Evolutionary conservation across 768 basidiomycete species (phyloP), one percentile per base, ranked within the genome.

Genomic region (Pisolithus microcarpus): DNA sequence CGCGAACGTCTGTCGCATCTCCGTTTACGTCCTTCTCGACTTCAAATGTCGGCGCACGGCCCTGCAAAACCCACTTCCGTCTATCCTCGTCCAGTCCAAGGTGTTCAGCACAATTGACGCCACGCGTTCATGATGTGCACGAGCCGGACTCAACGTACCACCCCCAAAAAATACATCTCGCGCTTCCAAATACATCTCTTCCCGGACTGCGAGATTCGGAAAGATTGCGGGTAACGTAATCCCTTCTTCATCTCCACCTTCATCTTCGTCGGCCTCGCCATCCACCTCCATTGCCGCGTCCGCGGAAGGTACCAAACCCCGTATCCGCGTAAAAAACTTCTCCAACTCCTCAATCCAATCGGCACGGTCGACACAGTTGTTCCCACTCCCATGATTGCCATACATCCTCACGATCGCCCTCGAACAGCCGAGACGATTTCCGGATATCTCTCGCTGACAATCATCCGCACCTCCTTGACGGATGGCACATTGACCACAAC

Each of bases 141-240:
- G 78, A 43, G 80, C 76, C 8, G 78, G 65, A 1, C 75, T 84
- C 45, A 76, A 72, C 5, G 72, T 66, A 15, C 81, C 79, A 23
- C 82, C 76, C 36, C 91, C 90, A 56, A 96, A 91, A 70, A 99
- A 97, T 21, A 95, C 80, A 63, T 98, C 96, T 18, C 86, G 77
- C 0, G 90, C 89, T 61, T 93, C 89, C 38, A 91, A 72, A 59
- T 85, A 93, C 28, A 97, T 81, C 48, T 93, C 91, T 65, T 98
- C 94, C 38, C 92, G 82, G 2, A 94, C 62, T 0, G 77, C 68
- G 4, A 85, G 81, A 61, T 91, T 90, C 4, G 85, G 72, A 58
- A 91, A 81, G 42, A 85, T 59, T 13, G 67, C 59, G 10, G 71
- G 62, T 7, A 84, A 62, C 3, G 71, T 61, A n/a, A 54, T 55